Base-by-base conservation (phyloP, 2,329 filamentous ascomycete genomes). In the Phialemonium atrogriseum region DNA sequence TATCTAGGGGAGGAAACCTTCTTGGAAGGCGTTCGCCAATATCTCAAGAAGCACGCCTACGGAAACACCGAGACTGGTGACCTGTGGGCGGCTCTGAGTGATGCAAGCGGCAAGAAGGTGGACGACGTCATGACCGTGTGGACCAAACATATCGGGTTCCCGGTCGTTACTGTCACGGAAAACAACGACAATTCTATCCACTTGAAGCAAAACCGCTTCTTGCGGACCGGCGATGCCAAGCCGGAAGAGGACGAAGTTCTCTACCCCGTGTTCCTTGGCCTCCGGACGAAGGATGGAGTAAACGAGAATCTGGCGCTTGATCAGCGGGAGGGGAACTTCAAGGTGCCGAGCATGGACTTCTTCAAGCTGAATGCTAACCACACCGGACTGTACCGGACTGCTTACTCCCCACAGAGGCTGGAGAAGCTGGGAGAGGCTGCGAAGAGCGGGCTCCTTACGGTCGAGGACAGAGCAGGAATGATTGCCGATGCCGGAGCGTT, bases 291-390 rank as follows among this genome's bases (percentile, higher is more conserved):
- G 58, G 71, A 83, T n/a, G 86, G 86, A 16, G 60, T 95, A 24
- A 73, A 94, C 44, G 81, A 88, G 50, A 71, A 78, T 23, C 63
- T 88, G 23, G 83, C 85, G 11, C 66, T 94, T 32, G 27, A 47
- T 41, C 67, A 77, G 42, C 80, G 89, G 23, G 85, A 94, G 58
- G 70, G 68, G 28, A 74, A 79, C 39, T 85, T 93, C 62, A 79
- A 85, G 60, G 56, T 95, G 16, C 73, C 82, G 13, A 75, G 82
- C 49, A 62, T 80, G 32, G 85, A 94, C 49, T 95, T 96, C 62
- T 96, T 83, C 77, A 96, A 96, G 70, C 66, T 96, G 39, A 96
- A 96, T 52, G 87, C 89, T 11, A 87, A 95, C 52, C 89, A 95
- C 58, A 88, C 86, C 14, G 84, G 84, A 43, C 80, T 95, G 41